Percentiles rank a stretch among this genome's conserved stretches.
These are phyloP conservation scores for Aspergillus sp. DNA, from an alignment of 2,329 filamentous ascomycete genomes.

Conservation along the genomic window DNA sequence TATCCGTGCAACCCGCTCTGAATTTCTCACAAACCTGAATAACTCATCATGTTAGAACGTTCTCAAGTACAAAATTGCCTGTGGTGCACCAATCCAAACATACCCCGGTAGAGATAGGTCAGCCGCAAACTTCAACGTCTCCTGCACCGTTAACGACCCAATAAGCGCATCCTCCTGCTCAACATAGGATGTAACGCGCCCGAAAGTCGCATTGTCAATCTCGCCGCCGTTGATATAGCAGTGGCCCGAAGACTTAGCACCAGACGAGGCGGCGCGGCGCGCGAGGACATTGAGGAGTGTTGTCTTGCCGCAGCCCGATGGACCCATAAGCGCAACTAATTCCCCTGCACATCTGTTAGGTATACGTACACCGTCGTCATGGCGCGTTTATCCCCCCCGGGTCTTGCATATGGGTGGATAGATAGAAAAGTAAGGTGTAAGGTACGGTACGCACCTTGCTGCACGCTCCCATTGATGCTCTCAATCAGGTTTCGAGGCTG, in stretches of 20 bases:
- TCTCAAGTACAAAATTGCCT: not conserved
- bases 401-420: not conserved
- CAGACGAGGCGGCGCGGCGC: constrained; percentile 55
- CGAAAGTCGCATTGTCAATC: constrained; percentile 57
- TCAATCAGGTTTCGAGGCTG: constrained; percentile 63
- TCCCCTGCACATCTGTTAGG: constrained; percentile 52
- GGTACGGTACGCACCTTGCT: constrained; percentile 52
- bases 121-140: constrained; percentile 77
- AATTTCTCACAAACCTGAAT: constrained; percentile 50
- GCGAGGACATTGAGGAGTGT: constrained; percentile 81
- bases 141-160: constrained; percentile 74
- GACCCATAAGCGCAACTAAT: constrained; percentile 79
- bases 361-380: not conserved
- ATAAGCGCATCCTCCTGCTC: constrained; percentile 87
- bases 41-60: not conserved
- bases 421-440: not conserved
- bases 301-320: constrained; percentile 73
- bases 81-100: constrained; percentile 35
- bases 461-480: constrained; percentile 62
- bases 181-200: constrained; percentile 71
- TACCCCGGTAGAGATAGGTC: constrained; percentile 62
- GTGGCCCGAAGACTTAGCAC: constrained; percentile 54
- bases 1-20: constrained; percentile 63
- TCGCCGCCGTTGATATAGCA: constrained; percentile 64
- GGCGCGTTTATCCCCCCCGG: not conserved